Evolutionary conservation across 1,284 basidiomycete species (phyloP), one percentile per base, ranked within the genome.

Genomic region (Tilletia setariae): DNA sequence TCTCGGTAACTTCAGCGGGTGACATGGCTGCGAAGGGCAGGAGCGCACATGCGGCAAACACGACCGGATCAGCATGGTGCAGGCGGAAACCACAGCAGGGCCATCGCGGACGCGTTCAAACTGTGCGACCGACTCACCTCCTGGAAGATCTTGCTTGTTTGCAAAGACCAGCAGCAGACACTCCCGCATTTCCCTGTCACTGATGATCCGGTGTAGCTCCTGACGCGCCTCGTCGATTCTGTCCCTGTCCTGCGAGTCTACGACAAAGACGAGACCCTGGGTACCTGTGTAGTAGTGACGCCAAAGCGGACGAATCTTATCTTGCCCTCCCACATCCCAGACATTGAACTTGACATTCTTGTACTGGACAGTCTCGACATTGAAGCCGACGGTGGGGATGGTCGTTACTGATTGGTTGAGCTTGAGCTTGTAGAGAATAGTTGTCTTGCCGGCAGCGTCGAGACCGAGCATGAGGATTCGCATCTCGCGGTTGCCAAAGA

Each of bases 391-490:
- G 82, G 95, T 98, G 71, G 95, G 95, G 84, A 98, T 98, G 74
- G 95, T 98, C 74, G 95, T 98, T 83, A 98, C 95, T 84, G 95
- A 97, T 86, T 98, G 95, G 84, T 94, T 94, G 67, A 98, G 89
- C 87, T 98, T 98, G 84, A 99, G 88, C 87, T 98, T 98, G 88
- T 97, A 98, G 78, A 98, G 87, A 82, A 98, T 98, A 83, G 96
- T 97, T 84, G 82, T 78, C 70, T 79, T 80, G 75, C 79, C 62
- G 23, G 62, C 62, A 19, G 62, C 62, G 44, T 64, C 62, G 62
- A 64, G 62, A 44, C 62, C 62, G 62, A 64, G 62, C 62, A 64
- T 64, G 62, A 64, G 62, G n/a, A 64, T 71, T 75, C 78, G 76
- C 80, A 82, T 82, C 72, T 82, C 80, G 73, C 78, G 79, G 70